Evolutionary conservation across 2,329 filamentous ascomycete species (phyloP), one percentile per base, ranked within the genome.

Genomic region (Xylariales sp.): DNA sequence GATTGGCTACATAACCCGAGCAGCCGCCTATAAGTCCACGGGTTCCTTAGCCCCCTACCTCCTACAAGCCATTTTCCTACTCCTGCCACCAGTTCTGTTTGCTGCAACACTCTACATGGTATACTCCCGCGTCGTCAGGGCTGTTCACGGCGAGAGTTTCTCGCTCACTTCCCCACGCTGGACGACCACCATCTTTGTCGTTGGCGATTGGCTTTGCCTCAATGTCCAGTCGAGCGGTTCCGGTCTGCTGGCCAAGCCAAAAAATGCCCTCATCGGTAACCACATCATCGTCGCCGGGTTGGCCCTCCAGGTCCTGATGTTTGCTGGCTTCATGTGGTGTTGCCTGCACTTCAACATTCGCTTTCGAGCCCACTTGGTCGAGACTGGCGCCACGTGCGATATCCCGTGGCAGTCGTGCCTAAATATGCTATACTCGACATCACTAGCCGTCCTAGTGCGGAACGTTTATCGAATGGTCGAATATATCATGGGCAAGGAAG

Each of bases 271-370:
- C 19, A 56, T 59, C 10, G 74, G 71, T n/a, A 55, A 75, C 47
- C 66, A 70, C 14, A 61, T 82, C 36, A 70, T 82, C n/a, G 57
- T 82, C 6, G 70, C 50, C 1, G 79, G 80, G 2, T 60, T 84
- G 3, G 54, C 74, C 22, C 55, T 81, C 12, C 80, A 84, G 52
- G 65, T 84, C 18, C 28, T 76, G 31, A 68, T 76, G 42, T 81
- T 83, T 46, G 66, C 16, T 3, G 5, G 20, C 20, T 36, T 36
- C 20, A 12, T 9, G 11, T n/a, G 24, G 8, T 27, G 24, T 27
- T 27, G 24, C 24, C 24, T 8, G 8, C 24, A 27, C 24, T n/a
- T 27, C 24, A n/a, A 27, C n/a, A 27, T n/a, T 8, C 8, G n/a
- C 8, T n/a, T 8, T 8, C 8, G 24, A 27, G 24, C n/a, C 24